A percentile compares a stretch with the other conserved stretches of the same genome.
These are phyloP conservation scores for Funneliformis caledonium DNA, from an alignment of 371 early-diverging fungal species.

Conservation along the genomic window DNA sequence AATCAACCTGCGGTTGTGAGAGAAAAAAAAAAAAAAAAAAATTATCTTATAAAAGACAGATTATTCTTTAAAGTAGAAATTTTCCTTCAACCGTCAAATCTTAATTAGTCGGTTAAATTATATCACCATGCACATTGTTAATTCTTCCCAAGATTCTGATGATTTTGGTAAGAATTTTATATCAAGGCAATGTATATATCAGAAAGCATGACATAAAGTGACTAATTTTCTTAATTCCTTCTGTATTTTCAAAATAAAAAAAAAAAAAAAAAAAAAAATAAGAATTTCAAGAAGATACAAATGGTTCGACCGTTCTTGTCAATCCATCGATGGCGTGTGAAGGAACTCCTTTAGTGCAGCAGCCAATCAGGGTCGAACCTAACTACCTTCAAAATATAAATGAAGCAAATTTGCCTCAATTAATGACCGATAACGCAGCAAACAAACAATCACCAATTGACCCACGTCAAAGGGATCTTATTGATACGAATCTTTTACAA, in stretches of 20 bases:
- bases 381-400: not conserved
- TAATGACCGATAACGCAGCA: not conserved
- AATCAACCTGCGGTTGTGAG: too few species aligned
- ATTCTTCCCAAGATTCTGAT: not conserved
- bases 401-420: not conserved
- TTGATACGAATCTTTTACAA: too few species aligned
- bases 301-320: not conserved
- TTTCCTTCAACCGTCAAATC: not conserved
- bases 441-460: not conserved
- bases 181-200: too few species aligned
- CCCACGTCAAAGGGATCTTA: too few species aligned
- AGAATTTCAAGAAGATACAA: not conserved
- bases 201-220: too few species aligned
- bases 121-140: not conserved
- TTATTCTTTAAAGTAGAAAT: too few species aligned
- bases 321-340: not conserved
- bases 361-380: not conserved
- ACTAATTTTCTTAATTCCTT: too few species aligned
- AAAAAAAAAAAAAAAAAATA: too few species aligned
- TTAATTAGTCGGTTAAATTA: too few species aligned
- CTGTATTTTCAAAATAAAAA: too few species aligned
- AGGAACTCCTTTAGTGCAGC: not conserved
- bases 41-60: not conserved
- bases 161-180: not conserved
- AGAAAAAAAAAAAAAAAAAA: too few species aligned